Conservation (phyloP, 1,284 basidiomycete genomes). For the Phenoliferia sp. region DNA sequence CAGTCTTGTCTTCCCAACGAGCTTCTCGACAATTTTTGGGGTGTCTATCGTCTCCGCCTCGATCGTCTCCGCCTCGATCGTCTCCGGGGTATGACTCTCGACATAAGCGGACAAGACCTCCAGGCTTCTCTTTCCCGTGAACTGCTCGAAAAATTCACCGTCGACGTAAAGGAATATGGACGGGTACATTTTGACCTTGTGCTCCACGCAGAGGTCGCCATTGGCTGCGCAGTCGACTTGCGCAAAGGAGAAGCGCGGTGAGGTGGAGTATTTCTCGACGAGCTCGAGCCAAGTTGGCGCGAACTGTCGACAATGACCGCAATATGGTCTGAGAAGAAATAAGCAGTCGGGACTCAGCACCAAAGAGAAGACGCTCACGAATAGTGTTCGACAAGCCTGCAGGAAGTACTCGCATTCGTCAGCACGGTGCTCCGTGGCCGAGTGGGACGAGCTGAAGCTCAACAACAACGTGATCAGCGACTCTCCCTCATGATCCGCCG, state of each 20-base stretch:
- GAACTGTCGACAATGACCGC: slow-evolving; percentile 69
- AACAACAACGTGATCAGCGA: too few relatives aligned
- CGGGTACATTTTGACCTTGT: slow-evolving; percentile 70
- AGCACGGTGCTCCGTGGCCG: too few relatives aligned
- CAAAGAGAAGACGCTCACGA: slow-evolving; percentile 12
- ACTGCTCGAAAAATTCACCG: slow-evolving; percentile 60
- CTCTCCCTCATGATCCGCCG: too few relatives aligned
- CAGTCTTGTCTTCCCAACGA: slow-evolving; percentile 2
- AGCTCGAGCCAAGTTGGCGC: slow-evolving; percentile 72
- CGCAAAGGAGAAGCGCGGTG: slow-evolving; percentile 62
- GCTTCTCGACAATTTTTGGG: slow-evolving; percentile 43
- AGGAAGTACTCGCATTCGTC: too few relatives aligned
- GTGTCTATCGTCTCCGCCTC: slow-evolving; percentile 48
- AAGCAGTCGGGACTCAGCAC: background rate
- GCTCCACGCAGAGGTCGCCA: slow-evolving; percentile 72
- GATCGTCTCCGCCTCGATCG: slow-evolving; percentile 23
- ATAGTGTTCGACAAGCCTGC: slow-evolving; percentile 36
- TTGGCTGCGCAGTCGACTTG: slow-evolving; percentile 80
- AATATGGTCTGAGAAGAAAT: slow-evolving; percentile 58
- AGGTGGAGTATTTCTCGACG: slow-evolving; percentile 49
- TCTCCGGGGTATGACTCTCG: slow-evolving; percentile 40
- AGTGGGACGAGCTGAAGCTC: too few relatives aligned
- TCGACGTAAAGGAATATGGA: slow-evolving; percentile 67
- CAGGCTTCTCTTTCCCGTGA: slow-evolving; percentile 52
- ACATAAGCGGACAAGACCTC: slow-evolving; percentile 55